Conservation (phyloP, 2,329 filamentous ascomycete genomes). For the Mycosphaerella sp. region DNA sequence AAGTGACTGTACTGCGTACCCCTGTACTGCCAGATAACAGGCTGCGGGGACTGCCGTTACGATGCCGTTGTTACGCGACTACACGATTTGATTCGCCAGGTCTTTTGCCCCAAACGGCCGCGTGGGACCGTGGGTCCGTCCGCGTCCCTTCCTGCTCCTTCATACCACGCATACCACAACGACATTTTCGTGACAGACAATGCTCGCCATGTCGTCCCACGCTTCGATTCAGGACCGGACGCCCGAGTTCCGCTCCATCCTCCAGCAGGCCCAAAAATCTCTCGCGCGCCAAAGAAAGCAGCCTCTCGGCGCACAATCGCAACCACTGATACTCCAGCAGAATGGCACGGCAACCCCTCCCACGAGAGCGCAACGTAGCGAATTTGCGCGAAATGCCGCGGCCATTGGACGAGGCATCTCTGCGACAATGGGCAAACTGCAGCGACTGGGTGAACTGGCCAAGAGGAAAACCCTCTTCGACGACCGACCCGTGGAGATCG, state of each 20-base stretch:
- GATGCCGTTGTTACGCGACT: too few species aligned
- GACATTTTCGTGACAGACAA: background rate
- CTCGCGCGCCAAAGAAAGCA: conserved; percentile 65
- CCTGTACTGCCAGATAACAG: too few species aligned
- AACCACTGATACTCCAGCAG: conserved; percentile 63
- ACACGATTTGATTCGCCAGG: too few species aligned
- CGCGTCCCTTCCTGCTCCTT: conserved; percentile 6
- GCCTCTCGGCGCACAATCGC: conserved; percentile 63
- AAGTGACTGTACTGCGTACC: too few species aligned
- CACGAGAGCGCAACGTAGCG: conserved; percentile 56
- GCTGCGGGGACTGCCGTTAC: too few species aligned
- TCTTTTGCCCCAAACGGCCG: too few species aligned
- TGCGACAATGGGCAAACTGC: conserved; percentile 87
- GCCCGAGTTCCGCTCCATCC: conserved; percentile 86
- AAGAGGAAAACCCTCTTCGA: conserved; percentile 96
- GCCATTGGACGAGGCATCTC: conserved; percentile 90
- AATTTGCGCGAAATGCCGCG: conserved; percentile 86
- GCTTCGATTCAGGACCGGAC: conserved; percentile 93
- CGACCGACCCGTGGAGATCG: conserved; percentile 92
- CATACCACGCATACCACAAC: conserved; percentile 8
- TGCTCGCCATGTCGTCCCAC: conserved; percentile 44
- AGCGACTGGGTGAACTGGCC: conserved; percentile 89
- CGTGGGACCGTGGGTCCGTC: background rate
- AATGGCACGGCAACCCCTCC: conserved; percentile 43
- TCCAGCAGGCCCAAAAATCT: conserved; percentile 66